Evolutionary conservation across 805 yeast genomes (phyloP).

Genomic region (Saccharomycopsis olivae): DNA sequence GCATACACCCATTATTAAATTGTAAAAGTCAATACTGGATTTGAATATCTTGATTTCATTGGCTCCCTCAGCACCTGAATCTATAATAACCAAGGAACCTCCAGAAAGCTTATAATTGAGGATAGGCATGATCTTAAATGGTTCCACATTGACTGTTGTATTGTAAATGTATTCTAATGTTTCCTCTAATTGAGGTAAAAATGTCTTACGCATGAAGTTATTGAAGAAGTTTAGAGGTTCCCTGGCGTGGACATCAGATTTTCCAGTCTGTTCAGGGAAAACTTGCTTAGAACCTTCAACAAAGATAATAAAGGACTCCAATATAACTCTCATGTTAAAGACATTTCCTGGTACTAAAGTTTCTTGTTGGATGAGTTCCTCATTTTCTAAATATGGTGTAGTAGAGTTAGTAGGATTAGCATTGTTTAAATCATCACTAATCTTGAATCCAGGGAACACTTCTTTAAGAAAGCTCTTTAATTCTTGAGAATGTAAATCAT

Average conservation of each 20-base stretch:
- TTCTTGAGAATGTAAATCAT: conserved; percentile 28
- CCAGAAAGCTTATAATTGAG: conserved; percentile 21
- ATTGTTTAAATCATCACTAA: conserved; percentile 10
- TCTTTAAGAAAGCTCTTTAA: conserved; percentile 40
- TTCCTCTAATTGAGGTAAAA: conserved; percentile 52
- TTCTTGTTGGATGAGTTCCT: conserved; percentile 47
- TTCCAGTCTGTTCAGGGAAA: conserved; percentile 24
- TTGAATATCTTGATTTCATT: conserved; percentile 24
- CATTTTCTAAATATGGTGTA: conserved; percentile 48
- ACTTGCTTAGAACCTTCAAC: conserved; percentile 44
- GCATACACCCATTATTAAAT: conserved; percentile 38
- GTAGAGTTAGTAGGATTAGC: conserved; percentile 27
- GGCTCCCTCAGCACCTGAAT: conserved; percentile 3
- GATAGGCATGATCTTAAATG: conserved; percentile 20
- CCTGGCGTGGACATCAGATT: conserved; percentile 16
- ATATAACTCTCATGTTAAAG: conserved; percentile 67
- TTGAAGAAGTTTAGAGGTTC: conserved; percentile 42
- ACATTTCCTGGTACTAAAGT: conserved; percentile 59
- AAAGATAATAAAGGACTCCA: conserved; percentile 65
- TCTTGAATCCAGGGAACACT: conserved; percentile 58
- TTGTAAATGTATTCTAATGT: conserved; percentile 45
- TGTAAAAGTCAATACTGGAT: conserved; percentile 37
- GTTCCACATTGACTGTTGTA: conserved; percentile 31
- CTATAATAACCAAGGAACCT: conserved; percentile 8
- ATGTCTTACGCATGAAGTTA: conserved; percentile 52